Evolutionary conservation across 371 early-diverging fungal species (phyloP).

Genomic region (Rhizopus arrhizus): DNA sequence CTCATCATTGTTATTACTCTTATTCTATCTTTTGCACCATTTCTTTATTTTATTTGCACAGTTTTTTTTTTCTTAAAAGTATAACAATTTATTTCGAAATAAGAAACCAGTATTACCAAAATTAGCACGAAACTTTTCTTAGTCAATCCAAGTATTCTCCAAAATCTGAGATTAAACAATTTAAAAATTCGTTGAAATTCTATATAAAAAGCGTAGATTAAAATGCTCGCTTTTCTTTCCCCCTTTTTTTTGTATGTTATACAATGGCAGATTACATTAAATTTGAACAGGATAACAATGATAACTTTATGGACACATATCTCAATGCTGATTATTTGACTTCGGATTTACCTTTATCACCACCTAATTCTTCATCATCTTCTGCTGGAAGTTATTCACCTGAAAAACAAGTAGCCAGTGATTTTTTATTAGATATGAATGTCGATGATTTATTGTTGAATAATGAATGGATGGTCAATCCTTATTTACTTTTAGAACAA

Average conservation of each 20-base stretch:
- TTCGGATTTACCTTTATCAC: slow-evolving; percentile 23
- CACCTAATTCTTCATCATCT: slow-evolving; percentile 18
- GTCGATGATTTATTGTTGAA: neutral
- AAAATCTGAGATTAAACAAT: too few species aligned
- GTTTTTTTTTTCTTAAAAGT: too few species aligned
- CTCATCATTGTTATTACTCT: too few species aligned
- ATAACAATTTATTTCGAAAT: too few species aligned
- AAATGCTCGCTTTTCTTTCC: slow-evolving; percentile 10
- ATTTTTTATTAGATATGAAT: slow-evolving; percentile 23
- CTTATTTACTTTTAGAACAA: slow-evolving; percentile 1
- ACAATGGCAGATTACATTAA: slow-evolving; percentile 25
- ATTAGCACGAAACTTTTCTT: too few species aligned
- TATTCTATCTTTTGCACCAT: too few species aligned
- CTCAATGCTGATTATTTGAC: slow-evolving; percentile 42
- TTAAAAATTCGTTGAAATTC: too few species aligned
- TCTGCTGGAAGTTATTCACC: slow-evolving; percentile 10
- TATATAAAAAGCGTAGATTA: too few species aligned
- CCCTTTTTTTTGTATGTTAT: neutral
- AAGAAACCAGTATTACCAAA: too few species aligned
- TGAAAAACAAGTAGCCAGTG: slow-evolving; percentile 4
- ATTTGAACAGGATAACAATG: slow-evolving; percentile 29
- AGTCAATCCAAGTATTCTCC: too few species aligned
- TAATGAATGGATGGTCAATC: slow-evolving; percentile 3
- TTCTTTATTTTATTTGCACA: too few species aligned
- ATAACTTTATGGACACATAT: slow-evolving; percentile 47